These are phyloP conservation scores for Lachancea waltii DNA, from an alignment of 805 yeast genomes.

Conservation along the genomic window DNA sequence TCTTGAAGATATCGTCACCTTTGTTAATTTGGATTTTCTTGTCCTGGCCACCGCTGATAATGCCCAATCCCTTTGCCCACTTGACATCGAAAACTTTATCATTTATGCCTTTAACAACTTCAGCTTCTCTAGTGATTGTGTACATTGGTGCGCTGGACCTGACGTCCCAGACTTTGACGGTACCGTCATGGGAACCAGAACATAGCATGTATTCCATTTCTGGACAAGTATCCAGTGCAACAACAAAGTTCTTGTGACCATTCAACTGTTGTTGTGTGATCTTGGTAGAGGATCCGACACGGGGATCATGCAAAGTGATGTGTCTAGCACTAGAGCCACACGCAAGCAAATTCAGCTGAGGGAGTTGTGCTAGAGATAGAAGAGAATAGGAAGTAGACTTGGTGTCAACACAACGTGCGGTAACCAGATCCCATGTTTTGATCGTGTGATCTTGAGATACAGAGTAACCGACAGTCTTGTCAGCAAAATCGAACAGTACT, in stretches of 20 bases:
- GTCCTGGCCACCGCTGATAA: slow-evolving; percentile 90
- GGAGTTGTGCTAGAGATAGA: slow-evolving; percentile 64
- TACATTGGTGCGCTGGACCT: slow-evolving; percentile 78
- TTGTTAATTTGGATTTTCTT: slow-evolving; percentile 82
- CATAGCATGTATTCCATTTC: slow-evolving; percentile 74
- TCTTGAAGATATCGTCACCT: slow-evolving; percentile 33
- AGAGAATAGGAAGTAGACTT: slow-evolving; percentile 81
- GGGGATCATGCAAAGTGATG: slow-evolving; percentile 87
- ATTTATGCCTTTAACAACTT: slow-evolving; percentile 37
- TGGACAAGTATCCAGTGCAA: slow-evolving; percentile 66
- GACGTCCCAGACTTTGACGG: slow-evolving; percentile 91
- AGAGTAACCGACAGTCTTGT: slow-evolving; percentile 80
- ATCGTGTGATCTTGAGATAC: slow-evolving; percentile 94
- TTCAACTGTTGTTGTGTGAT: slow-evolving; percentile 65
- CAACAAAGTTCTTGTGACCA: slow-evolving; percentile 92
- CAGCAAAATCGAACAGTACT: slow-evolving; percentile 65
- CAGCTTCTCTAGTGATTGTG: slow-evolving; percentile 69
- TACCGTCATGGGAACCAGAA: slow-evolving; percentile 95
- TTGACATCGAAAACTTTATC: slow-evolving; percentile 78
- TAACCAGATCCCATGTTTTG: slow-evolving; percentile 93
- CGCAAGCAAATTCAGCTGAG: slow-evolving; percentile 64
- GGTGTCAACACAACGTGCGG: slow-evolving; percentile 79
- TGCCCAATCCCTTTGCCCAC: slow-evolving; percentile 76
- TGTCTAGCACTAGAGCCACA: slow-evolving; percentile 99
- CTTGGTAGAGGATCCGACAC: slow-evolving; percentile 51